Percentiles rank a stretch among this genome's conserved stretches.
Conservation (phyloP, 2,329 filamentous ascomycete species). For the Fusarium veterinarium region DNA sequence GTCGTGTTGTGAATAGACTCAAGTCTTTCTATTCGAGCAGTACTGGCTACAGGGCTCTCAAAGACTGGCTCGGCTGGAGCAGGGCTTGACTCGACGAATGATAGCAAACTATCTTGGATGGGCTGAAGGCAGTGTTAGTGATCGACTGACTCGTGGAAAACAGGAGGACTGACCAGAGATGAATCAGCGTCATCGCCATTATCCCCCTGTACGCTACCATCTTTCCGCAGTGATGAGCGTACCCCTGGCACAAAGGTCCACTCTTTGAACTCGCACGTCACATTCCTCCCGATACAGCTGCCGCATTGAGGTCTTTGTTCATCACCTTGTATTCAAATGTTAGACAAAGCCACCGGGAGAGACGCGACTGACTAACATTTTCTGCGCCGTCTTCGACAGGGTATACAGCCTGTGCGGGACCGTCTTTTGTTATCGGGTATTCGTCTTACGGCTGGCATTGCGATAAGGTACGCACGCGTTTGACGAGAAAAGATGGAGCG, state of each 20-base stretch:
- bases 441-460: conserved; percentile 29
- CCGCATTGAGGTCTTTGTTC: conserved; percentile 31
- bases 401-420: conserved; percentile 27
- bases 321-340: conserved; percentile 5
- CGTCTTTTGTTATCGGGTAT: conserved; percentile 28
- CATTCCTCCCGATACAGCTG: conserved; percentile 25
- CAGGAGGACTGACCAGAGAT: not conserved
- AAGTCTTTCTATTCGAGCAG: not conserved
- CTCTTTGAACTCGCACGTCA: conserved; percentile 32
- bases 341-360: not conserved
- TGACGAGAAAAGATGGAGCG: not conserved
- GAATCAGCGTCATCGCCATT: not conserved
- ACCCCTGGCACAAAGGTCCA: conserved; percentile 29
- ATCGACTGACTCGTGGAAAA: accelerated
- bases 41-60: not conserved
- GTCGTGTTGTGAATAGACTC: not conserved
- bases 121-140: not conserved
- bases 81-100: conserved; percentile 9
- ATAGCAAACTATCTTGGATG: conserved; percentile 4
- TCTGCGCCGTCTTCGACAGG: conserved; percentile 31
- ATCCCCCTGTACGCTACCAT: not conserved
- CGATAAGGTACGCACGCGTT: conserved; percentile 3
- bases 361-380: conserved; percentile 8
- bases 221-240: conserved; percentile 1
- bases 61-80: not conserved